These are phyloP conservation scores for Cladosporium sp. DNA, from an alignment of 2,329 filamentous ascomycete species.

Conservation along the genomic window DNA sequence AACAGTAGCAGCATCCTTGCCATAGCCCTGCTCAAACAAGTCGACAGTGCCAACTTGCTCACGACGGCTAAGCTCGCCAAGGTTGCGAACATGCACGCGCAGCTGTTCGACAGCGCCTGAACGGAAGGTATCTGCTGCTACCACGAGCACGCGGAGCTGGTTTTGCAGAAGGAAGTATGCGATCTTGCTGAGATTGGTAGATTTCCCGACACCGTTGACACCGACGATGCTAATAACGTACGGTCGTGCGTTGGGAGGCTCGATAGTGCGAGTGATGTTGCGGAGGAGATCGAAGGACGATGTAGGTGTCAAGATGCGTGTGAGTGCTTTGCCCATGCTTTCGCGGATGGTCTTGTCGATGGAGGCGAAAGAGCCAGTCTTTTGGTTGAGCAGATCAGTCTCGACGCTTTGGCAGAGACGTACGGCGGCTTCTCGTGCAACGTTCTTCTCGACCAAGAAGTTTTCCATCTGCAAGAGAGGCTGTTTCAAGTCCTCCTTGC, in stretches of 20 bases:
- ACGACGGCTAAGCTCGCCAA: slow-evolving; percentile 80
- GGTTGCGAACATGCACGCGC: slow-evolving; percentile 87
- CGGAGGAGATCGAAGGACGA: slow-evolving; percentile 90
- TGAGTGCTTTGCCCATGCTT: slow-evolving; percentile 87
- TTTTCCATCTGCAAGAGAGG: slow-evolving; percentile 95
- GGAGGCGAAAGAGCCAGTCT: slow-evolving; percentile 81
- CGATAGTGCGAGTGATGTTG: slow-evolving; percentile 79
- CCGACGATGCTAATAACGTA: slow-evolving; percentile 98
- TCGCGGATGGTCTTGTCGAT: slow-evolving; percentile 75
- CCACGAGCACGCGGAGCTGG: slow-evolving; percentile 90
- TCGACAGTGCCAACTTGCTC: slow-evolving; percentile 79
- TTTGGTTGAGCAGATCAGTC: slow-evolving; percentile 81
- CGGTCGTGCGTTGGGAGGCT: slow-evolving; percentile 63
- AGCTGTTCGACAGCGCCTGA: slow-evolving; percentile 96
- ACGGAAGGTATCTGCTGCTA: slow-evolving; percentile 93
- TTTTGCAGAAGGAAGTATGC: slow-evolving; percentile 98
- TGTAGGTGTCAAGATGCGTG: slow-evolving; percentile 92
- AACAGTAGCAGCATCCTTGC: slow-evolving; percentile 93
- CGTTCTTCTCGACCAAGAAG: slow-evolving; percentile 90
- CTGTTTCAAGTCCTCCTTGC: slow-evolving; percentile 82
- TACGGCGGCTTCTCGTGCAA: slow-evolving; percentile 88
- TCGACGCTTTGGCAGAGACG: slow-evolving; percentile 89
- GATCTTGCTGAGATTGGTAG: slow-evolving; percentile 95
- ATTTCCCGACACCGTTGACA: slow-evolving; percentile 97
- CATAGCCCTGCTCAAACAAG: slow-evolving; percentile 94